Percentiles rank a stretch among this genome's conserved stretches.
Evolutionary conservation across 2,329 filamentous ascomycete genomes (phyloP).

Genomic region (Fusarium metavorans): DNA sequence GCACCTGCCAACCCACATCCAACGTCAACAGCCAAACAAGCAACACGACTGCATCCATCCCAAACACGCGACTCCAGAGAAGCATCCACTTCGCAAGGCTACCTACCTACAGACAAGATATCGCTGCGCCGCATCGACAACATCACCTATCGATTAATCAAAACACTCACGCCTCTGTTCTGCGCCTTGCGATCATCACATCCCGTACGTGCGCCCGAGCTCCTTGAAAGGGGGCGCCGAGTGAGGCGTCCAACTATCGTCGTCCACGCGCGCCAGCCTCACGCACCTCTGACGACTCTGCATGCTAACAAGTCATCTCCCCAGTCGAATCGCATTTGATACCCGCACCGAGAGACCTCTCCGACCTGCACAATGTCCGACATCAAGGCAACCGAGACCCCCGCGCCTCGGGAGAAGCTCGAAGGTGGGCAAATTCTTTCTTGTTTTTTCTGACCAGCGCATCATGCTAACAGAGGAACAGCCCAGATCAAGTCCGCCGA

Average conservation of each 20-base stretch:
- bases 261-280: slow-evolving; percentile 27
- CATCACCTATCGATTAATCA: slow-evolving; percentile 15
- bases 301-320: slow-evolving; percentile 18
- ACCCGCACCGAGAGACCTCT: slow-evolving; percentile 21
- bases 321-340: slow-evolving; percentile 15
- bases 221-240: slow-evolving; percentile 32
- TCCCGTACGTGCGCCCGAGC: slow-evolving; percentile 27
- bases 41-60: slow-evolving; percentile 10
- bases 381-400: slow-evolving; percentile 52
- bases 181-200: not conserved
- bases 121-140: slow-evolving; percentile 24
- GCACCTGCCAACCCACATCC: not conserved
- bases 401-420: slow-evolving; percentile 77
- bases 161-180: slow-evolving; percentile 25
- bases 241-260: slow-evolving; percentile 23
- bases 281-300: slow-evolving; percentile 14
- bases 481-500: slow-evolving; percentile 98
- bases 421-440: slow-evolving; percentile 67
- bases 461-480: slow-evolving; percentile 54
- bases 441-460: not conserved
- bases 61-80: slow-evolving; percentile 31
- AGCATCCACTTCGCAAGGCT: slow-evolving; percentile 37
- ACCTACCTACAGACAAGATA: slow-evolving; percentile 12
- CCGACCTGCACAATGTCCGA: slow-evolving; percentile 52
- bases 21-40: slow-evolving; percentile 19